Evolutionary conservation across 345 rosid genomes (phyloP).

Genomic region (Rhodomyrtus tomentosa): DNA sequence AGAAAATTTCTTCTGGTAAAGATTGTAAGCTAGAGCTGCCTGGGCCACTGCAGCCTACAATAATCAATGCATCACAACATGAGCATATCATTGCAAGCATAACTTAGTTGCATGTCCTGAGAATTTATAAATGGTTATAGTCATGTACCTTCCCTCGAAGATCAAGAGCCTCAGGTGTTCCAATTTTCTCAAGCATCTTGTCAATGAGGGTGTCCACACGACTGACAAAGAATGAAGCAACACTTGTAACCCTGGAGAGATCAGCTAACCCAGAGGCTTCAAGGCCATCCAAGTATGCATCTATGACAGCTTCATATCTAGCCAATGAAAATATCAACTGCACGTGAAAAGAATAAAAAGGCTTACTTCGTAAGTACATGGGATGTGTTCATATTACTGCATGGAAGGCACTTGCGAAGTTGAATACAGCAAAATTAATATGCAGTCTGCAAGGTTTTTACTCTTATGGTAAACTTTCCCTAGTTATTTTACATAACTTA

Average conservation of each 20-base stretch:
- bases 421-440: neutral
- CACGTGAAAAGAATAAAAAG: neutral
- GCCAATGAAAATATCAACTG: slow-evolving; percentile 94
- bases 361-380: neutral
- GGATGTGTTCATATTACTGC: neutral
- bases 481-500: neutral
- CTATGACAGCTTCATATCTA: slow-evolving; percentile 89
- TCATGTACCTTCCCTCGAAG: slow-evolving; percentile 84
- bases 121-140: neutral
- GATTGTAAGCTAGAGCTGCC: slow-evolving; percentile 85
- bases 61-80: neutral
- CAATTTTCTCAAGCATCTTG: slow-evolving; percentile 87
- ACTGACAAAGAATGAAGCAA: slow-evolving; percentile 97
- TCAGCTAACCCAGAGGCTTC: slow-evolving; percentile 90
- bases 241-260: slow-evolving; percentile 93
- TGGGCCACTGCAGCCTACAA: slow-evolving; percentile 95
- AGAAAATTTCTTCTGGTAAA: slow-evolving; percentile 95
- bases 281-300: slow-evolving; percentile 98
- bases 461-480: neutral
- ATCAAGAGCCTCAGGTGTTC: slow-evolving; percentile 91
- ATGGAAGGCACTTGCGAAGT: neutral
- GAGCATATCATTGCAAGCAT: neutral
- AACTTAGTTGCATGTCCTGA: neutral
- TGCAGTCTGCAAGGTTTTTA: neutral
- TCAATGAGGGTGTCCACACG: slow-evolving; percentile 93